Conservation (phyloP, 768 basidiomycete genomes). For the Suillus discolor region DNA sequence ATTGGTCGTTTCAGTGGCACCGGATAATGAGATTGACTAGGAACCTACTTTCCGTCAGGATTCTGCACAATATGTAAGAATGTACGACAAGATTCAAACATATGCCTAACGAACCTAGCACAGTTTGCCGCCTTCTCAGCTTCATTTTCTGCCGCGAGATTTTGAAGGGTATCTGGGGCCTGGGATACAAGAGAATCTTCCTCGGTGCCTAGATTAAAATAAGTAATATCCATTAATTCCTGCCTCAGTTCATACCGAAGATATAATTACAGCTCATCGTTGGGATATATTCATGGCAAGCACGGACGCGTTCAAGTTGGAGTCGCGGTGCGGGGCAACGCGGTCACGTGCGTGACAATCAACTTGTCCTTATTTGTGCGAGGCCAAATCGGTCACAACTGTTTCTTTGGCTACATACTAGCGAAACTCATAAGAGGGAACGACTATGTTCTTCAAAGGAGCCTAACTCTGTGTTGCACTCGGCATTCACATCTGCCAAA, state of each 20-base stretch:
- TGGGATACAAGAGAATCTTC: background rate
- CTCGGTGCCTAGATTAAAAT: background rate
- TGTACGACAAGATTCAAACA: background rate
- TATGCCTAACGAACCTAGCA: background rate
- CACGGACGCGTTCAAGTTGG: background rate
- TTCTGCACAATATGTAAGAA: slow-evolving; percentile 11
- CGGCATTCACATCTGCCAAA: slow-evolving; percentile 25
- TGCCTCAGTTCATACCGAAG: background rate
- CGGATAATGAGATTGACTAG: background rate
- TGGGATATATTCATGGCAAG: background rate
- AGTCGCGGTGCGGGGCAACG: background rate
- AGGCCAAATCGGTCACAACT: no score
- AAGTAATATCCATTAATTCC: background rate
- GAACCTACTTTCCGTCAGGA: slow-evolving; percentile 28
- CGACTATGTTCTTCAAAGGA: background rate
- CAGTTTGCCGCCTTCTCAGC: background rate
- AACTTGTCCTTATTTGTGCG: background rate
- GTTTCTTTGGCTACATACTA: no score
- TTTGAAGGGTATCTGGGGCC: background rate
- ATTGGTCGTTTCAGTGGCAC: background rate
- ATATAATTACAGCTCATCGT: background rate
- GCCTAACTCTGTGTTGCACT: slow-evolving; percentile 21
- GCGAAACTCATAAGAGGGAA: background rate
- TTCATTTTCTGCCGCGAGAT: background rate
- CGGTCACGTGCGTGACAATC: slow-evolving; percentile 1